These are phyloP conservation scores for Hypsizygus marmoreus DNA, from an alignment of 768 basidiomycete genomes.

Conservation along the genomic window DNA sequence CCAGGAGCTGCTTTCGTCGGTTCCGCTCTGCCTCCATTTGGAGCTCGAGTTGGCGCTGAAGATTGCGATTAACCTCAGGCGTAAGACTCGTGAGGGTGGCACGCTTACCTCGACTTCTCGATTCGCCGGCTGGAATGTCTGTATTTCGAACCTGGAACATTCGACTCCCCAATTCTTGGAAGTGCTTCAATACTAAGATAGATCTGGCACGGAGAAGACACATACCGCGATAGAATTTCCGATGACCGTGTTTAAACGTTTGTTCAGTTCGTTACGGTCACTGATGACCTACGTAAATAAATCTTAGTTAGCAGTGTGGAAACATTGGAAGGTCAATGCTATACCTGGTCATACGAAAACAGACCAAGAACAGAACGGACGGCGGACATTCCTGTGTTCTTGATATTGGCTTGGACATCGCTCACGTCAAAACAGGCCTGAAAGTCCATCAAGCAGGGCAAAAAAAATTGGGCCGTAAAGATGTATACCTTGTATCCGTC, in stretches of 20 bases:
- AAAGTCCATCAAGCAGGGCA: neutral
- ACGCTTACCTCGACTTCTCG: conserved; percentile 55
- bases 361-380: conserved; percentile 55
- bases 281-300: conserved; percentile 42
- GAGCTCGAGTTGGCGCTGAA: conserved; percentile 57
- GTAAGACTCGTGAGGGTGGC: neutral
- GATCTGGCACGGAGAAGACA: neutral
- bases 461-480: neutral
- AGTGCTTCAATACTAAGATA: neutral
- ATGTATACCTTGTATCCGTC: conserved; percentile 46
- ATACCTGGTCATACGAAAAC: conserved; percentile 49
- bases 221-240: conserved; percentile 48
- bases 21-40: conserved; percentile 64
- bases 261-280: conserved; percentile 56
- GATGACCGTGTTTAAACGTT: conserved; percentile 47
- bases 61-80: neutral
- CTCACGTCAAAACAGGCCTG: conserved; percentile 53
- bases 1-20: conserved; percentile 55
- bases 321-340: neutral
- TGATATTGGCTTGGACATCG: conserved; percentile 49
- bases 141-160: conserved; percentile 60
- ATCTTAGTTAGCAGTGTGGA: neutral
- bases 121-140: conserved; percentile 60
- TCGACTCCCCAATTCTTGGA: conserved; percentile 56
- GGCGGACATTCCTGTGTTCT: conserved; percentile 55